Base-by-base conservation (phyloP, 805 yeast genomes). In the Starmera amethionina region DNA sequence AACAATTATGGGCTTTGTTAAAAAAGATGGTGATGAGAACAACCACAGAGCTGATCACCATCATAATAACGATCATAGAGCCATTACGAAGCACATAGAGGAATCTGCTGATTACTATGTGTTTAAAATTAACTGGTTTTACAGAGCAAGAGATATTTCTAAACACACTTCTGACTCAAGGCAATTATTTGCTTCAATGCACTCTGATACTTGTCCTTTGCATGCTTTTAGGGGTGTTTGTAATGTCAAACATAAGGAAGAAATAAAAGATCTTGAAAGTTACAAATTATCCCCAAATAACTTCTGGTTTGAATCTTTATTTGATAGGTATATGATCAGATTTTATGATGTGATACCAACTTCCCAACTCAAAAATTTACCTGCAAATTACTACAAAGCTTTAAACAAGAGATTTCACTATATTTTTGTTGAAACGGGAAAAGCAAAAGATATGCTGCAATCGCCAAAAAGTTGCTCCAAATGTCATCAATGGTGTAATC, bases 101-200 rank as follows among this genome's bases (percentile, higher is more conserved):
- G 71, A 67, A 41, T 68, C 69, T 8, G 80, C 82, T 3, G 69
- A 68, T 27, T 68, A 69, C 38, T 82, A 67, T 56, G 55, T 62
- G 43, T 75, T 86, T 48, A 79, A 78, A 45, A 79, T 90, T 47
- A 89, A 89, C 60, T 89, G 97, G 97, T 82, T 81, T 59, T 86
- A 87, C 55, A 68, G 98, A 38, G 90, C 96, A 1, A 63, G 89
- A 42, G 97, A 88, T 55, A 81, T 89, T 31, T 77, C 82, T 42
- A 75, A 80, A 41, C 70, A 72, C 25, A 62, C 81, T 2, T 55
- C 67, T 3, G 95, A 88, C 59, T 72, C 96, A 9, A 69, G 98
- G 41, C 59, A 84, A 37, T 60, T 90, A 8, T 87, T 70, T 55
- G 93, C 93, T 0, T 83, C 96, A 0, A 75, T 87, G 78, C 95